Conservation (phyloP, 1,139 yeast species). For the Yamadazyma blattariae region DNA sequence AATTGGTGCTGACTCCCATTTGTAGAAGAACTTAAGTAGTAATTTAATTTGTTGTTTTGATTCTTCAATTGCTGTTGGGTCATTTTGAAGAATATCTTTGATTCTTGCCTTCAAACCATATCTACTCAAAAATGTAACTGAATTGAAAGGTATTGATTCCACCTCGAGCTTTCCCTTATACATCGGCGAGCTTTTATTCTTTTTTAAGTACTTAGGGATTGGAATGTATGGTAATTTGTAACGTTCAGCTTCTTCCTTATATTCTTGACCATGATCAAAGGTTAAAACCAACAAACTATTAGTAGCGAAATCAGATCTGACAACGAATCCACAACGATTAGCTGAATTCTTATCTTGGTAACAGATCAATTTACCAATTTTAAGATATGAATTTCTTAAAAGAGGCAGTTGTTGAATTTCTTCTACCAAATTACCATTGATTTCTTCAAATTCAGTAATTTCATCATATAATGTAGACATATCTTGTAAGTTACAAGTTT, state of each 20-base stretch:
- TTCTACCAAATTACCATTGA: constrained; percentile 44
- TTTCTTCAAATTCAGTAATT: constrained; percentile 42
- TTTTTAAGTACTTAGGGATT: constrained; percentile 21
- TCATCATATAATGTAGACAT: constrained; percentile 46
- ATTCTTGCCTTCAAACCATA: constrained; percentile 42
- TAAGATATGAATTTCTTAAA: constrained; percentile 43
- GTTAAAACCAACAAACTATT: constrained; percentile 36
- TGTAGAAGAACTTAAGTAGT: constrained; percentile 39
- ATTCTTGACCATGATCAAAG: constrained; percentile 43
- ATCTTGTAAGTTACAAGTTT: constrained; percentile 33
- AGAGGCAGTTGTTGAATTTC: constrained; percentile 47
- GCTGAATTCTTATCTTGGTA: constrained; percentile 46
- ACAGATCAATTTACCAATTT: constrained; percentile 59
- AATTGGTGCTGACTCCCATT: constrained; percentile 46
- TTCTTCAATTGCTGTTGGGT: constrained; percentile 37
- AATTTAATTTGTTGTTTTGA: constrained; percentile 40
- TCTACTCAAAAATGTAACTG: constrained; percentile 51
- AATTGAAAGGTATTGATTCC: constrained; percentile 43
- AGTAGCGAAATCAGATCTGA: constrained; percentile 33
- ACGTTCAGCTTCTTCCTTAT: constrained; percentile 22
- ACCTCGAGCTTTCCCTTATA: constrained; percentile 34
- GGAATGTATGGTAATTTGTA: constrained; percentile 57
- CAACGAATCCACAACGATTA: constrained; percentile 53
- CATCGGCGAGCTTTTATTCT: constrained; percentile 25
- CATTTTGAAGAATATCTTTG: constrained; percentile 43